These are phyloP conservation scores for Penicillium palitans DNA, from an alignment of 2,329 filamentous ascomycete genomes.

Conservation along the genomic window DNA sequence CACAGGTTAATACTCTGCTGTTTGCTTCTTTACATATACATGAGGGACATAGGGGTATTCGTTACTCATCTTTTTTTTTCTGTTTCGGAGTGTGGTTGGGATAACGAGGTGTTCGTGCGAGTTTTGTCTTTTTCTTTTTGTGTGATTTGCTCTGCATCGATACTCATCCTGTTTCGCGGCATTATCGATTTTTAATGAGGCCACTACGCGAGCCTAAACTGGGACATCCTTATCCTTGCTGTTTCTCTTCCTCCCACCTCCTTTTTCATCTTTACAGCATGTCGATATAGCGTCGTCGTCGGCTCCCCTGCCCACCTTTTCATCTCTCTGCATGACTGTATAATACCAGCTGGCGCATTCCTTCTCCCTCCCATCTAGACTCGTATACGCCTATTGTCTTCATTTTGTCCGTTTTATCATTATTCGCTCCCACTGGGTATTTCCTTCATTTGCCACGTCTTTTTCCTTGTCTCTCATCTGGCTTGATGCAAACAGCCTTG, in stretches of 20 bases:
- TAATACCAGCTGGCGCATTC: constrained; percentile 34
- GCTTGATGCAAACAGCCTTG: constrained; percentile 13
- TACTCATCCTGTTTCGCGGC: constrained; percentile 26
- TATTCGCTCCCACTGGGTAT: constrained; percentile 16
- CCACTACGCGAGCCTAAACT: constrained; percentile 26
- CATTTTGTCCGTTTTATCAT: constrained; percentile 22
- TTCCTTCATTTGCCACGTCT: constrained; percentile 23
- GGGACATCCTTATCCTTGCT: constrained; percentile 24
- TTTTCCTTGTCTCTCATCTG: constrained; percentile 24
- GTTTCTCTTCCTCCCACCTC: constrained; percentile 15
- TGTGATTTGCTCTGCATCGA: constrained; percentile 26
- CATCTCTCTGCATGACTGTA: constrained; percentile 38
- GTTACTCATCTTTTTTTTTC: constrained; percentile 27
- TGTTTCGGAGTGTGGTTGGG: constrained; percentile 30
- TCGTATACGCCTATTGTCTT: constrained; percentile 23
- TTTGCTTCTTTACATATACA: constrained; percentile 42
- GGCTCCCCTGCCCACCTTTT: constrained; percentile 23
- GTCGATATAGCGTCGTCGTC: constrained; percentile 22
- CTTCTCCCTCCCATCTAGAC: constrained; percentile 21
- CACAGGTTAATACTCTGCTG: constrained; percentile 35
- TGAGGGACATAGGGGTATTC: constrained; percentile 40
- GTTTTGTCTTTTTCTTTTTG: constrained; percentile 17
- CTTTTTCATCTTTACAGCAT: constrained; percentile 19
- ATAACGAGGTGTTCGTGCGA: constrained; percentile 23
- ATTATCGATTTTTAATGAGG: constrained; percentile 31